A percentile compares a stretch with the other conserved stretches of the same genome.
These are phyloP conservation scores for Populus nigra DNA, from an alignment of 345 rosid genomes.

Conservation along the genomic window DNA sequence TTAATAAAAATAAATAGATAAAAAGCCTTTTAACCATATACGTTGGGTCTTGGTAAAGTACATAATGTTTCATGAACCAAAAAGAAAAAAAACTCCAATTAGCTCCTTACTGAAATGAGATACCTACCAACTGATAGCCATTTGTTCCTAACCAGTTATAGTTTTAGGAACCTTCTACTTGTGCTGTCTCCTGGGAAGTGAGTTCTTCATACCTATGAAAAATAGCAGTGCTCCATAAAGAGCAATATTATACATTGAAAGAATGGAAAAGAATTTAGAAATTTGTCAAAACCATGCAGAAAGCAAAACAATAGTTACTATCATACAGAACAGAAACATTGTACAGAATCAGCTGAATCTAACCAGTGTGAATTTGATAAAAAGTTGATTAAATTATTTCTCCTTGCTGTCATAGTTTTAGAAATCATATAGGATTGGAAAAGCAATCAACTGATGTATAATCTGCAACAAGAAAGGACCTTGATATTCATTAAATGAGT, in stretches of 20 bases:
- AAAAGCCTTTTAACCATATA: not conserved
- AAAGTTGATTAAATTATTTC: constrained; percentile 14
- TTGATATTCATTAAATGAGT: not conserved
- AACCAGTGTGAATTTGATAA: constrained; percentile 25
- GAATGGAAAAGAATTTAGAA: not conserved
- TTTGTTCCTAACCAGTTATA: constrained; percentile 11
- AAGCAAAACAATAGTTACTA: not conserved
- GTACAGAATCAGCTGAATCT: not conserved
- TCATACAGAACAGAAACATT: not conserved
- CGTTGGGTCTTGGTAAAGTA: not conserved
- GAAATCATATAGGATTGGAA: constrained; percentile 25
- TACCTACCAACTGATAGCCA: not conserved
- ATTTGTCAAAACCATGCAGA: not conserved
- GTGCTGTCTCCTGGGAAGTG: constrained; percentile 16
- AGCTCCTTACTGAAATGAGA: not conserved
- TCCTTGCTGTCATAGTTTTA: constrained; percentile 20
- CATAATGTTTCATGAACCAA: not conserved
- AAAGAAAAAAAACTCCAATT: not conserved
- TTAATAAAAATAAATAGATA: too few species aligned
- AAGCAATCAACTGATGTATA: constrained; percentile 14
- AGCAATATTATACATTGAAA: constrained; percentile 16
- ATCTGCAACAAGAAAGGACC: constrained; percentile 1
- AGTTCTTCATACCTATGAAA: constrained; percentile 29
- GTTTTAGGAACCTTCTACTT: constrained; percentile 20
- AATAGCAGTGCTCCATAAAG: constrained; percentile 23